Conservation (phyloP, 106 monocot genomes). For the Platanthera zijinensis region DNA sequence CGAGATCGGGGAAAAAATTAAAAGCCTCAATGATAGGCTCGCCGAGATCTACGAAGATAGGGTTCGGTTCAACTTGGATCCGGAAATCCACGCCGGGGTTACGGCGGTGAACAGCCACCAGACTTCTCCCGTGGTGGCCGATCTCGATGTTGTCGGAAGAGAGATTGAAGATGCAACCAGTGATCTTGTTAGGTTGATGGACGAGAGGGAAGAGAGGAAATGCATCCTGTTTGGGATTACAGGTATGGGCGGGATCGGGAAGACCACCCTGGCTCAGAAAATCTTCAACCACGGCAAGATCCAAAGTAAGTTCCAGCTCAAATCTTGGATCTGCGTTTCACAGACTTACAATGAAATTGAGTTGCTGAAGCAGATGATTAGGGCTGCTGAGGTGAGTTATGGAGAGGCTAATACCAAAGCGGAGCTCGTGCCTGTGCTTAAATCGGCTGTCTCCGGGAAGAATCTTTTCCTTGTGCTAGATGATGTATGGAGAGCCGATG, state of each 20-base stretch:
- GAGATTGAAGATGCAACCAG: not conserved
- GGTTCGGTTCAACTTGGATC: not conserved
- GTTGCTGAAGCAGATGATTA: conserved; percentile 16
- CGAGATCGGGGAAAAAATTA: conserved; percentile 1
- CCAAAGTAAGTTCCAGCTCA: conserved; percentile 9
- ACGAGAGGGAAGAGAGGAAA: not conserved
- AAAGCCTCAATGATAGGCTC: conserved; percentile 1
- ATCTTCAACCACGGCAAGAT: conserved; percentile 21
- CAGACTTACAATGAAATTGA: conserved; percentile 12
- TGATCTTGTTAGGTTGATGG: conserved; percentile 7
- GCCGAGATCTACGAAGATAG: not conserved
- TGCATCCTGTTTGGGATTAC: conserved; percentile 10
- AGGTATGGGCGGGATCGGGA: conserved; percentile 49
- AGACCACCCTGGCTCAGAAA: conserved; percentile 43
- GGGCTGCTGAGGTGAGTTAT: conserved; percentile 6
- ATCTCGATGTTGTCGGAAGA: conserved; percentile 15
- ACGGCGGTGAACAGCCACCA: not conserved
- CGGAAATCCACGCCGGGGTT: not conserved
- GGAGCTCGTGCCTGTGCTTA: conserved; percentile 13
- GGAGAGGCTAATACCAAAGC: not conserved
- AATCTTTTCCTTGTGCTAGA: conserved; percentile 40
- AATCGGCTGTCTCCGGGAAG: conserved; percentile 4
- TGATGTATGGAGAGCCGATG: conserved; percentile 27
- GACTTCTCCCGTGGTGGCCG: conserved; percentile 9
- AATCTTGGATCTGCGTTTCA: conserved; percentile 33